Base-by-base conservation (phyloP, 2,329 filamentous ascomycete genomes). In the Phialemonium atrogriseum region DNA sequence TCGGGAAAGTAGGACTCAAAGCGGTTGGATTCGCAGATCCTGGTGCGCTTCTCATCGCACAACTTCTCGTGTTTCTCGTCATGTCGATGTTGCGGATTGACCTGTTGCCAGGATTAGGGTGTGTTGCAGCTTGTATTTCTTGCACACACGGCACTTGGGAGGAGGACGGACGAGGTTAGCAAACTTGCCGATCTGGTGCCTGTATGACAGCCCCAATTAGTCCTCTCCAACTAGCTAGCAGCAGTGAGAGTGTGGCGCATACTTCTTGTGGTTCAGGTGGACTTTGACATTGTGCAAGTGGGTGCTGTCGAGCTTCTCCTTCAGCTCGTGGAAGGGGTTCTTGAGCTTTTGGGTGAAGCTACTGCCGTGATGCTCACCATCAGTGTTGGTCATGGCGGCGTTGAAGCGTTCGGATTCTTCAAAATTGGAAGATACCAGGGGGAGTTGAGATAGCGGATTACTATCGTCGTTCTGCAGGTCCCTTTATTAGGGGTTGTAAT, bases 1-100 rank as follows among this genome's bases (percentile, higher is more conserved):
- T 89, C 80, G 0, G 89, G 89, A 22, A 93, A 93, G 59, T 84
- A 98, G 4, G 85, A 94, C n/a, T 82, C 56, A 62, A 87, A 96
- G 24, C 89, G 79, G 52, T 96, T 79, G 10, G 73, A 69, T 36
- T 89, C 73, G 43, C 71, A 69, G 30, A 91, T 80, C 11, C 62
- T 69, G 13, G 69, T 73, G 36, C 91, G 75, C 62, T 94, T 94
- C 10, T 71, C 72, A 52, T 96, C 89, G 25, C 84, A 89, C 8
- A 58, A 66, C 55, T 89, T 69, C 54, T 96, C 91, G 53, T 96
- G 88, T 44, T 81, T 81, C 57, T 96, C 89, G 52, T 95, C 89
- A 52, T 95, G 89, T 33, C 89, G 82, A 55, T 96, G 89, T 41
- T 93, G 84, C 15, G 72, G 66, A 50, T 95, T 96, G 60, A 94